A percentile compares a stretch with the other conserved stretches of the same genome.
Conservation (phyloP, 106 monocot genomes). For the Allium cepa region DNA sequence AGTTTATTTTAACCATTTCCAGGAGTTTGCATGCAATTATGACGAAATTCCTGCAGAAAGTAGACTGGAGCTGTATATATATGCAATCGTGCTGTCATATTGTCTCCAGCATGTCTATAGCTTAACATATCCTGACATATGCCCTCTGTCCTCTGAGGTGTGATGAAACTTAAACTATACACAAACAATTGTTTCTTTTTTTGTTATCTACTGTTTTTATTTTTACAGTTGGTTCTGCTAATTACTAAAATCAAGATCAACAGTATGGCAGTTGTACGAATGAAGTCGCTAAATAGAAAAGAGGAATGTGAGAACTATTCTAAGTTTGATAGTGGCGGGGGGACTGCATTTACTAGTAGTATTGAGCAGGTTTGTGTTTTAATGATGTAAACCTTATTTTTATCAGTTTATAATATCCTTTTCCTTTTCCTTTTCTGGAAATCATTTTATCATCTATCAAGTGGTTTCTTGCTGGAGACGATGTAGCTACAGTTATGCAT, state of each 20-base stretch:
- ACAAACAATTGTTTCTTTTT: too few species aligned
- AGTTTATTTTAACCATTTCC: background rate
- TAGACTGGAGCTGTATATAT: slow-evolving; percentile 74
- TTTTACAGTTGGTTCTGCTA: slow-evolving; percentile 61
- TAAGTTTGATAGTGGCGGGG: slow-evolving; percentile 9
- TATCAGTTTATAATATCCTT: too few species aligned
- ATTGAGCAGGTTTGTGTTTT: slow-evolving; percentile 53
- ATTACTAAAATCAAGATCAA: slow-evolving; percentile 71
- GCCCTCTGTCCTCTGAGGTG: slow-evolving; percentile 63
- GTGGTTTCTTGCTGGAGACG: too few species aligned
- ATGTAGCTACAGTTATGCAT: too few species aligned
- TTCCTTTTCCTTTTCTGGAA: too few species aligned
- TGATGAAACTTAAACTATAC: background rate
- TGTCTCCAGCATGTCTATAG: slow-evolving; percentile 47
- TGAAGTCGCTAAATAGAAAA: slow-evolving; percentile 38
- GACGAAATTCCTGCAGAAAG: slow-evolving; percentile 26
- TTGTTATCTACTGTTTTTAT: background rate
- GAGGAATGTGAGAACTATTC: slow-evolving; percentile 13
- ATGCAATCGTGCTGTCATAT: slow-evolving; percentile 55
- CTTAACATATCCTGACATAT: slow-evolving; percentile 23
- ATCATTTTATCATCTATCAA: too few species aligned
- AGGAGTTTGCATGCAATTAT: slow-evolving; percentile 85
- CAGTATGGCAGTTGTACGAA: slow-evolving; percentile 72
- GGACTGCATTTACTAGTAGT: slow-evolving; percentile 23
- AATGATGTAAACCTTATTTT: background rate